A percentile compares a stretch with the other conserved stretches of the same genome.
phyloP scores from a whole-genome alignment of 768 basidiomycete genomes.

The Suillus decipiens region DNA sequence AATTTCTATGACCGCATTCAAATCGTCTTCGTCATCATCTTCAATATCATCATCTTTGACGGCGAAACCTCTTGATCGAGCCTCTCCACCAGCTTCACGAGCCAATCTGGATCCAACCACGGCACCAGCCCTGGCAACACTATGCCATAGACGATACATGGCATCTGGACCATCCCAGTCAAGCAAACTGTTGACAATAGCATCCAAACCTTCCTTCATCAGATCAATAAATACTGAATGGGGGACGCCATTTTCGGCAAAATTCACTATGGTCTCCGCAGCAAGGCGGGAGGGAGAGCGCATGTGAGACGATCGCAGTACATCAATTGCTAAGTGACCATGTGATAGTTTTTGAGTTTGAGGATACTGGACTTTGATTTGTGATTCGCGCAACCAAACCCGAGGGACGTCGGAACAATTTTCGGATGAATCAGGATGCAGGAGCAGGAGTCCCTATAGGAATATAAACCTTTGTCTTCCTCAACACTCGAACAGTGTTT shows the following conservation, averaged over 20 bases:
- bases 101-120: conserved; percentile 43
- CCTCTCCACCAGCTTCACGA: conserved; percentile 32
- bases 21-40: conserved; percentile 39
- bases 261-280: conserved; percentile 60
- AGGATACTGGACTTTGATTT: conserved; percentile 49
- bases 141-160: conserved; percentile 43
- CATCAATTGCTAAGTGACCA: conserved; percentile 50
- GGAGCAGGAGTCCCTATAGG: conserved; percentile 27
- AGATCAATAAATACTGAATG: conserved; percentile 40
- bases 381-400: conserved; percentile 41
- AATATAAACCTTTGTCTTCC: not conserved
- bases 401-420: conserved; percentile 23
- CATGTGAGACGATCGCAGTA: conserved; percentile 54
- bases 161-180: conserved; percentile 47
- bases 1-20: conserved; percentile 23
- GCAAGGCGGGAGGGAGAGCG: conserved; percentile 49
- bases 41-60: conserved; percentile 41
- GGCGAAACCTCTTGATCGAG: conserved; percentile 46
- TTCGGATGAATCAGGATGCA: conserved; percentile 29
- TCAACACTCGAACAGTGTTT: not conserved
- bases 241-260: conserved; percentile 65
- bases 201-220: conserved; percentile 36
- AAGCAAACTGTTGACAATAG: conserved; percentile 40
- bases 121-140: conserved; percentile 41
- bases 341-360: conserved; percentile 33